Percentiles rank a stretch among this genome's conserved stretches.
Evolutionary conservation across 148 eudicot species (phyloP).

Genomic region (Rhododendron vialii): DNA sequence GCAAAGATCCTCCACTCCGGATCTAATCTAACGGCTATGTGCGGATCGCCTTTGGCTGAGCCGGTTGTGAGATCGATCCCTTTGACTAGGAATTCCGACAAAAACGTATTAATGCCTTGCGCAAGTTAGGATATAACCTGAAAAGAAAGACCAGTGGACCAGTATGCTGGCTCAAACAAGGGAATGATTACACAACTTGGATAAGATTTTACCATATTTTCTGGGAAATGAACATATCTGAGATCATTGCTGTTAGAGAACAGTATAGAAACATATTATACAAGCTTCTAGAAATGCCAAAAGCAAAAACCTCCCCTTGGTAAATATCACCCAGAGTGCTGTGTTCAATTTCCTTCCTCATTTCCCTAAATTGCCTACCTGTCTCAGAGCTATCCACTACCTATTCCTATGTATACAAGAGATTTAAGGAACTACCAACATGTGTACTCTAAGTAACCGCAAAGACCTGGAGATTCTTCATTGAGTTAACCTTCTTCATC

Average conservation of each 20-base stretch:
- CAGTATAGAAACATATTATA: constrained; percentile 1
- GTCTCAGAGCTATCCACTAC: constrained; percentile 6
- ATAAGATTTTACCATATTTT: background rate
- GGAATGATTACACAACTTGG: background rate
- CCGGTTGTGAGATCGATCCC: too few relatives aligned
- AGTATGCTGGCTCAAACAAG: background rate
- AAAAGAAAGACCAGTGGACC: background rate
- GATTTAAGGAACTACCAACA: constrained; percentile 2
- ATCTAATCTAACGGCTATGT: too few relatives aligned
- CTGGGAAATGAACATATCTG: background rate
- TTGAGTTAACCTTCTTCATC: constrained; percentile 28
- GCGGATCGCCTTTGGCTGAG: too few relatives aligned
- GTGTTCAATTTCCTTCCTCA: constrained; percentile 6
- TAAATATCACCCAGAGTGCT: background rate
- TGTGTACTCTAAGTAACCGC: background rate
- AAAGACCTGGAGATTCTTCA: background rate
- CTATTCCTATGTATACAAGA: constrained; percentile 8
- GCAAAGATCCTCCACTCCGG: too few relatives aligned
- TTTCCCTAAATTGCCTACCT: constrained; percentile 6
- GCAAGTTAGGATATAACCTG: background rate
- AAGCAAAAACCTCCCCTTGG: background rate
- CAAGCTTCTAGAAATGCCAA: constrained; percentile 8
- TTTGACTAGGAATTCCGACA: too few relatives aligned
- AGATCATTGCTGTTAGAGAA: background rate
- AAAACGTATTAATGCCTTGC: too few relatives aligned